Evolutionary conservation across 345 rosid species (phyloP), one percentile per base, ranked within the genome.

Genomic region (Alliaria petiolata): DNA sequence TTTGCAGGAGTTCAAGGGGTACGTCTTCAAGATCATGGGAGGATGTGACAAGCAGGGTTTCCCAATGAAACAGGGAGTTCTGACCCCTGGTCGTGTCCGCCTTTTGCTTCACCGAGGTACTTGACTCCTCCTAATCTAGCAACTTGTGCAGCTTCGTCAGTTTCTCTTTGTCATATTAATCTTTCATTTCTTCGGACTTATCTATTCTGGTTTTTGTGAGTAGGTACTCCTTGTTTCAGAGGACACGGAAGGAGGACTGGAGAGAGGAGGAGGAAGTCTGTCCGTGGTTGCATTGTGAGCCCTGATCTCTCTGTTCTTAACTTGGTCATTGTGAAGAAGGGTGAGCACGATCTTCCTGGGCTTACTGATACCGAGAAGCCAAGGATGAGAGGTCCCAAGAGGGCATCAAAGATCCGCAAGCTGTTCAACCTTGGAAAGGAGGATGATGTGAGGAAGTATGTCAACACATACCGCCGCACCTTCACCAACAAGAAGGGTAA

Each of bases 41-140:
- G 97, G 97, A 19, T 91, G 93, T 20, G 96, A 89, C 87, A 89
- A 89, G 79, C 97, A 91, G 64, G 96, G 97, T 16, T 89, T 91
- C 62, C 93, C 97, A 28, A 87, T 87, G 96, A 87, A 91, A 80
- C 97, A 91, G 75, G 97, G 96, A 74, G 97, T 87, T 69, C 75
- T 87, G 14, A 87, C 97, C 49, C 84, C 90, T 11, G 93, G 93
- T 8, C 92, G 96, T 77, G 97, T 89, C 31, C 96, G 87, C 31
- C 92, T 91, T 62, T 55, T 91, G 82, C 91, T 91, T 76, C 86
- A 87, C 79, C 60, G 89, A 82, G 93, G 96, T 89, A 61, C 42
- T 70, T 60, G 0, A 44, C 44, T 53, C 5, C 13, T 6, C 55
- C 9, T n/a, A 0, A 3, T 31, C 5, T 25, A 14, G 1, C 15